Evolutionary conservation across 129 eudicot genomes (phyloP).

Genomic region (Pulicaria dysenterica): DNA sequence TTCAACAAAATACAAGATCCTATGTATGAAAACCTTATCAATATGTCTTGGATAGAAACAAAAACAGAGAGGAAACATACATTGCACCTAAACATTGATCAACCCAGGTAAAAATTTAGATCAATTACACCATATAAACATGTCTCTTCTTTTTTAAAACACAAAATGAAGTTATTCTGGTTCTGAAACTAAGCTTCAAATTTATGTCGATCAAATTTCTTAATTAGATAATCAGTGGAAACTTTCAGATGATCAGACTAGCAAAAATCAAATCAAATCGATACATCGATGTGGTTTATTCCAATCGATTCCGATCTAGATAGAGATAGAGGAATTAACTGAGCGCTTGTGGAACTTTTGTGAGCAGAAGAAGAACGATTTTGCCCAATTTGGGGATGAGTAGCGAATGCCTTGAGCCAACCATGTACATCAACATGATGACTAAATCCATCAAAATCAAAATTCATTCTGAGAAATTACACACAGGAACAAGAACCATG

Average conservation of each 20-base stretch:
- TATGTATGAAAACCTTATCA: neutral
- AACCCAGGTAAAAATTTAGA: neutral
- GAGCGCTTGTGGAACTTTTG: constrained; percentile 71
- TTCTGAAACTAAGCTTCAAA: constrained; percentile 6
- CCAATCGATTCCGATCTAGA: neutral
- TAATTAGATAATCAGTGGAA: neutral
- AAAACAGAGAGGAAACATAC: too few relatives aligned
- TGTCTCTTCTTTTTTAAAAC: neutral
- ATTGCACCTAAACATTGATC: neutral
- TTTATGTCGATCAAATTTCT: neutral
- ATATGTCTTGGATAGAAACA: too few relatives aligned
- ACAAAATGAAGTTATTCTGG: constrained; percentile 5
- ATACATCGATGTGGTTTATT: neutral
- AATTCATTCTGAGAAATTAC: neutral
- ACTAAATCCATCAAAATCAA: constrained; percentile 12
- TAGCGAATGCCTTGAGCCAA: constrained; percentile 96
- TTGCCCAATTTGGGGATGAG: constrained; percentile 95
- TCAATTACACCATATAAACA: neutral
- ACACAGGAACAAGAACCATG: neutral
- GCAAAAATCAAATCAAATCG: neutral
- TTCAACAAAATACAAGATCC: neutral
- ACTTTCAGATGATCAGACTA: neutral
- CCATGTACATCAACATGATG: constrained; percentile 83
- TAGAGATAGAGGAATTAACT: constrained; percentile 41
- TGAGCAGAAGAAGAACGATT: constrained; percentile 40